Evolutionary conservation across 345 rosid species (phyloP), one percentile per base, ranked within the genome.

Genomic region (Crucihimalaya himalaica): DNA sequence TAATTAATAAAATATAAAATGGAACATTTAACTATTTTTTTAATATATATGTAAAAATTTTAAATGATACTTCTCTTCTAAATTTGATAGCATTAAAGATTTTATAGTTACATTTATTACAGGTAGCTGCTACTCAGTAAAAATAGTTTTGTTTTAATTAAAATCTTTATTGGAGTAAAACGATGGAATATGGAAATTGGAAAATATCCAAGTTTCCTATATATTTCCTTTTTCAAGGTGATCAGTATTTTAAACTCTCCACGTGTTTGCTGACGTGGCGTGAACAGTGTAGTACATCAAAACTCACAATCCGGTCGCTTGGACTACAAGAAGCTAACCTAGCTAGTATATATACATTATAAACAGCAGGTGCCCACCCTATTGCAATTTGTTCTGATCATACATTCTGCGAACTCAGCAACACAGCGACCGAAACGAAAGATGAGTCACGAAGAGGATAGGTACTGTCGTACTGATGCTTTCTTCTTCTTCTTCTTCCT

Each of bases 391-490:
- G 57, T 37, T 69, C 21, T 32, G 0, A 43, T 57, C 47, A 55
- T 55, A n/a, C 27, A 20, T 18, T 58, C 56, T 32, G 0, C 65
- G 4, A 69, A 42, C 31, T 13, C 8, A 42, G 27, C 18, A 68
- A 56, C 63, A 68, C 27, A 54, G 28, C 53, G 28, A 55, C 9
- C 25, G 64, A 68, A 21, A 14, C 4, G n/a, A 47, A 59, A 20
- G 0, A 60, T 48, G 75, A 39, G 45, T 52, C 69, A 51, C 9
- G 54, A 52, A 39, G 70, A 40, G 20, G 29, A 53, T 20, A 27
- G n/a, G 76, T 72, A 28, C n/a, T n/a, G n/a, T n/a, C n/a, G n/a
- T n/a, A n/a, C n/a, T n/a, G n/a, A 56, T 53, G 35, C 10, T 42
- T 39, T 71, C 47, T 59, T 52, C 52, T 11, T 32, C 59, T 29